Percentiles rank a stretch among this genome's conserved stretches.
Conservation (phyloP, 2,329 filamentous ascomycete genomes). For the Clarireedia homoeocarpa region DNA sequence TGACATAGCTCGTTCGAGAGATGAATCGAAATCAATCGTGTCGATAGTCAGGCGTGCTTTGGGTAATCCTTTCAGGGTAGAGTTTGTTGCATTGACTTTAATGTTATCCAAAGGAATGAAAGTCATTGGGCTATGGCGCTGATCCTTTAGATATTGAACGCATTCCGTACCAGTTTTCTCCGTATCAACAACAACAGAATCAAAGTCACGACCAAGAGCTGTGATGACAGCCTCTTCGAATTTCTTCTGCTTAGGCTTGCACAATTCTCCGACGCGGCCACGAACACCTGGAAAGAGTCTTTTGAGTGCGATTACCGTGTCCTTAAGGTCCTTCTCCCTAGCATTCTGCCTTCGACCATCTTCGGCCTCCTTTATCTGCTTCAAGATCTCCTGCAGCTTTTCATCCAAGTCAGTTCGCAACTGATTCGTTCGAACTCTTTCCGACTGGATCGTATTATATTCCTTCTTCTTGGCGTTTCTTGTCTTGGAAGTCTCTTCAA, state of each 20-base stretch:
- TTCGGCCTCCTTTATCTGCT: conserved; percentile 76
- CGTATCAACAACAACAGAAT: conserved; percentile 89
- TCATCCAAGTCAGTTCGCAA: conserved; percentile 85
- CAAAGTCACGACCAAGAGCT: conserved; percentile 85
- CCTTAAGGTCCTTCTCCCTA: conserved; percentile 69
- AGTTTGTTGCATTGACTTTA: conserved; percentile 85
- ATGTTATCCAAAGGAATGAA: conserved; percentile 97
- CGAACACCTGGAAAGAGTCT: conserved; percentile 87
- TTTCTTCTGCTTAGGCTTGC: conserved; percentile 95
- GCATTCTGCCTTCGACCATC: conserved; percentile 80
- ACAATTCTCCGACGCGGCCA: conserved; percentile 83
- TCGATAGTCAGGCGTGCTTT: conserved; percentile 88
- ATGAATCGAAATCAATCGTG: conserved; percentile 86
- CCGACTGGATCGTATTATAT: conserved; percentile 76
- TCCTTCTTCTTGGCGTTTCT: conserved; percentile 86
- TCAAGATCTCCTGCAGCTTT: conserved; percentile 74
- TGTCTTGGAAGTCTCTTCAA: conserved; percentile 65
- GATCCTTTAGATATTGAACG: conserved; percentile 87
- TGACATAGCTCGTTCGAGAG: conserved; percentile 83
- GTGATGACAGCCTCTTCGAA: conserved; percentile 89
- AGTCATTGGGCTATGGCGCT: conserved; percentile 78
- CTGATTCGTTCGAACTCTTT: conserved; percentile 72
- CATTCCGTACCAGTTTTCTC: conserved; percentile 92
- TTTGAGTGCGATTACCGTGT: conserved; percentile 79
- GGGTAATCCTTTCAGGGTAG: conserved; percentile 81